Base-by-base conservation (phyloP, 169 alveolate genomes). In the Plasmodium reichenowi region DNA sequence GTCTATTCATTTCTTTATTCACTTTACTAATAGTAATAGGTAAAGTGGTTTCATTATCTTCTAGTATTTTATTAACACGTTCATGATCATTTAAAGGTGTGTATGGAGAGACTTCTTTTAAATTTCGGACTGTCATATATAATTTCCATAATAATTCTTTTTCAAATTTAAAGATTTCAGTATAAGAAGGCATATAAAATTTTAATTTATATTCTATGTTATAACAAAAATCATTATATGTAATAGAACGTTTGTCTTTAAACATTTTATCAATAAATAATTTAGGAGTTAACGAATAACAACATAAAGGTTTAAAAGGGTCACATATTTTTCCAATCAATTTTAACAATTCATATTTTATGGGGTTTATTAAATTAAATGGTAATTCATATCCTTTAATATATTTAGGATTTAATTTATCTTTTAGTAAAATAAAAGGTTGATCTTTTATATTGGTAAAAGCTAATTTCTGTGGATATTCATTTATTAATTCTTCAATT, bases 241-340 rank as follows among this genome's bases (percentile, higher is more conserved):
- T 64, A 38, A 94, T 58, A 60, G 88, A 89, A 13, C 47, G 17
- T 54, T 60, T 68, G 5, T 94, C 88, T 38, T 17, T 58, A 87
- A 94, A 94, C 15, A 94, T 66, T 56, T 94, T 67, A 29, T 76
- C 92, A 7, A 85, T 92, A 62, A 94, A 91, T 29, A 78, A 73
- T 38, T 74, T 67, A 8, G 95, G 94, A 1, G 96, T 94, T 66
- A 94, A 26, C 0, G 96, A 93, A 66, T 93, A 93, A 15, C 94
- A 88, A 45, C 95, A 91, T 24, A 94, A 73, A 29, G 93, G 92
- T 20, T 74, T 88, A 63, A 78, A 63, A 0, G 96, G 96, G 24
- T 94, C 96, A 74, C 95, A 76, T n/a, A 94, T 83, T n/a, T 86
- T 75, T 12, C 96, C 96, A 52, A 94, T 91, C 0, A 94, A 48